phyloP scores from a whole-genome alignment of 208 protist genomes.

The Porcisia deanei region DNA sequence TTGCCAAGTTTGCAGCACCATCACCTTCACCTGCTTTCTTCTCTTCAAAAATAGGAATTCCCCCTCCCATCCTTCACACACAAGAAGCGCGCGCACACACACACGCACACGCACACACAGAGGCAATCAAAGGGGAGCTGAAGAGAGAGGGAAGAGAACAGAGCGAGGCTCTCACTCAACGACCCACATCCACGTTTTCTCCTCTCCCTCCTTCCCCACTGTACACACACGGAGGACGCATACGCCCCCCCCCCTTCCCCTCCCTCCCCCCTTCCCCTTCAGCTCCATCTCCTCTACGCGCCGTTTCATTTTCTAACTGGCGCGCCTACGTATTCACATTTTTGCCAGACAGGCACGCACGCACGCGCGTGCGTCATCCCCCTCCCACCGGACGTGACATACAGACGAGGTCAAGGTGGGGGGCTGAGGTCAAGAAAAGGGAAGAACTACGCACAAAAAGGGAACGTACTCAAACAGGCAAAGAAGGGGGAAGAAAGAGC shows the following conservation, averaged over 20 bases:
- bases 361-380: background rate
- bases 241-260: background rate
- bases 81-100: background rate
- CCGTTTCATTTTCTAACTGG: too few relatives aligned
- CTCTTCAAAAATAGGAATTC: too few relatives aligned
- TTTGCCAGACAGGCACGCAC: background rate
- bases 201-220: background rate
- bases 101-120: background rate
- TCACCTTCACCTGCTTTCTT: background rate
- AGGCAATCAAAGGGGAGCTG: background rate
- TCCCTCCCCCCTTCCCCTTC: background rate
- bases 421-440: background rate
- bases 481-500: background rate
- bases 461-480: background rate
- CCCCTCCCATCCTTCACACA: too few relatives aligned
- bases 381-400: background rate
- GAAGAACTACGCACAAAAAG: slow-evolving; percentile 7
- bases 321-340: too few relatives aligned
- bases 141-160: background rate
- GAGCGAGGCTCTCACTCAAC: slow-evolving; percentile 1
- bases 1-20: background rate
- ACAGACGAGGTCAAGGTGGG: slow-evolving; percentile 2
- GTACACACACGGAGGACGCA: too few relatives aligned
- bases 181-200: background rate
- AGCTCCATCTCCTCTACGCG: too few relatives aligned